Evolutionary conservation across 495 filamentous ascomycete genomes (phyloP), one percentile per base, ranked within the genome.

Genomic region (Aspergillus funiculosus): DNA sequence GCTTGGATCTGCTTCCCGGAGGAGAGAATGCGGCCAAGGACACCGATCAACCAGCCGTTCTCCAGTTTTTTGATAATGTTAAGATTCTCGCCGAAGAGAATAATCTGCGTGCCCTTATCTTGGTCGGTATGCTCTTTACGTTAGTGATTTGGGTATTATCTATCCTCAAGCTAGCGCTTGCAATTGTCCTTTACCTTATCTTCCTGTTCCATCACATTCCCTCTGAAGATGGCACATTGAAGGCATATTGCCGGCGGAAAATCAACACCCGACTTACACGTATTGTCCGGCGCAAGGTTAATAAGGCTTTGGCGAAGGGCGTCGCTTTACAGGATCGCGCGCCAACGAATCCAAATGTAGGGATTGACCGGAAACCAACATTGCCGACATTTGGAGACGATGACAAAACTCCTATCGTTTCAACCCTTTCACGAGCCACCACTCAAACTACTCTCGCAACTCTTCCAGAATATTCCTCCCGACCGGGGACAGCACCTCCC

Each of bases 171-270:
- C 73, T 98, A 32, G 57, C 86, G 5, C 52, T 87, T 6, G 87
- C 87, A 0, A 66, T 79, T 30, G 47, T 91, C 1, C 77, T 94
- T 29, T 98, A 94, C 62, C 61, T 95, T 20, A 74, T 82, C 47
- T 98, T 92, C 69, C 74, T 98, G 3, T 95, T 86, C 76, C 84
- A 88, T 63, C 85, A 88, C 53, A 94, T 98, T 46, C 87, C 87
- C 4, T 71, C 72, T 8, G 67, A 73, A 19, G 87, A 94, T 59
- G 85, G 85, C n/a, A 79, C 82, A 1, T 73, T 98, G 15, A 76
- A 78, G 9, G 80, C 80, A 10, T 98, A 94, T 66, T 96, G 91
- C 59, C 81, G 86, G 46, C 79, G 89, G 11, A 95, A 95, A 68
- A 81, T 95, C 59, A 89, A 94, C 57, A 80, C 73, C 31, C 74